Evolutionary conservation across 257 asterid genomes (phyloP).

Genomic region (Solanum pinnatisectum): DNA sequence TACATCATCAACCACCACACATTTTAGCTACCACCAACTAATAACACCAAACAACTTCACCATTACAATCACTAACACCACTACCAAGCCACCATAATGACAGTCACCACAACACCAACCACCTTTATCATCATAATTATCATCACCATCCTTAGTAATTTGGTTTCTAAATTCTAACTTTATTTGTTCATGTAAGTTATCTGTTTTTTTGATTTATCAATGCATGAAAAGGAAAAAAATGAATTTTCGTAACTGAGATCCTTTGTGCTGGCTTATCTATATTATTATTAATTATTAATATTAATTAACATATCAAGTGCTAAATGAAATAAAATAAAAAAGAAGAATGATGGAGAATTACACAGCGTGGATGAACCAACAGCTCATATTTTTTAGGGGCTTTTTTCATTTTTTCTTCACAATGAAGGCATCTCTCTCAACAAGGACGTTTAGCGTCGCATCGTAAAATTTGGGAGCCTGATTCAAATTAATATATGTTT

Average conservation of each 20-base stretch:
- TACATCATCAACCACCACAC: background rate
- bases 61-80: background rate
- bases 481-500: too few relatives aligned
- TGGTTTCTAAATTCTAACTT: too few relatives aligned
- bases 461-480: background rate
- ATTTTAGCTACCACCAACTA: background rate
- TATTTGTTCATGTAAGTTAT: too few relatives aligned
- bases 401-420: background rate
- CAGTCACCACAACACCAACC: background rate
- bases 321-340: too few relatives aligned
- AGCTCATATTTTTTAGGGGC: background rate
- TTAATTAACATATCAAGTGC: background rate
- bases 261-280: too few relatives aligned
- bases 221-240: too few relatives aligned
- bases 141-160: background rate
- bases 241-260: too few relatives aligned
- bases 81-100: background rate
- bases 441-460: background rate
- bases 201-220: too few relatives aligned
- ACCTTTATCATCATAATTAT: background rate
- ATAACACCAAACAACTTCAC: background rate
- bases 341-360: background rate
- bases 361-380: background rate
- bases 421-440: background rate
- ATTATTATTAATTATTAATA: too few relatives aligned